Conservation (phyloP, 495 filamentous ascomycete species). For the Hypoxylon lienhwacheense region DNA sequence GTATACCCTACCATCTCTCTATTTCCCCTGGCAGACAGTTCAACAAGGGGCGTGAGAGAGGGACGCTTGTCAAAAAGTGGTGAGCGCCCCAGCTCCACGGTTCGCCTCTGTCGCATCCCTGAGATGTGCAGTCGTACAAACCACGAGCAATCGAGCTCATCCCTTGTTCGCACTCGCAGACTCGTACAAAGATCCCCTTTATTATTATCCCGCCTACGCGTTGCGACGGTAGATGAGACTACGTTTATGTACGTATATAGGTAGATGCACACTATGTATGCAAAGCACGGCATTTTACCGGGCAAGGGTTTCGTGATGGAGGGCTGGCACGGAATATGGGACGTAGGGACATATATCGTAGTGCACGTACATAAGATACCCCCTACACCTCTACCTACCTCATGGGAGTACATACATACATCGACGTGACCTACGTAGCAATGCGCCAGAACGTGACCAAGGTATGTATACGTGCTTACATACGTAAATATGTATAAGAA, state of each 20-base stretch:
- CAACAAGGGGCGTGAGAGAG: slow-evolving; percentile 21
- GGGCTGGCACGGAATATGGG: slow-evolving; percentile 12
- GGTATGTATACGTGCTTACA: no score
- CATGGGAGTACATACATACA: no score
- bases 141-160: slow-evolving; percentile 33
- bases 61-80: no score
- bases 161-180: slow-evolving; percentile 33
- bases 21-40: slow-evolving; percentile 17
- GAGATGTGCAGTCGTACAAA: slow-evolving; percentile 35
- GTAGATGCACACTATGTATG: slow-evolving; percentile 24
- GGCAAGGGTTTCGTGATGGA: slow-evolving; percentile 26
- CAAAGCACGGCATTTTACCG: slow-evolving; percentile 34
- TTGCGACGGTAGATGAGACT: slow-evolving; percentile 30
- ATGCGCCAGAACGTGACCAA: no score
- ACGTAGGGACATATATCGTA: no score
- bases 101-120: slow-evolving; percentile 35
- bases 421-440: no score
- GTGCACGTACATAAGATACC: no score
- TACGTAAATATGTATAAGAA: slow-evolving; percentile 6
- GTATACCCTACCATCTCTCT: slow-evolving; percentile 2
- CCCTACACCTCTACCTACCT: no score
- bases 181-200: slow-evolving; percentile 34
- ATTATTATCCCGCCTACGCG: slow-evolving; percentile 29
- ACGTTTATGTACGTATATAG: slow-evolving; percentile 14
- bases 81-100: slow-evolving; percentile 33